These are phyloP conservation scores for Fusarium devonianum DNA, from an alignment of 2,329 filamentous ascomycete genomes.

Conservation along the genomic window DNA sequence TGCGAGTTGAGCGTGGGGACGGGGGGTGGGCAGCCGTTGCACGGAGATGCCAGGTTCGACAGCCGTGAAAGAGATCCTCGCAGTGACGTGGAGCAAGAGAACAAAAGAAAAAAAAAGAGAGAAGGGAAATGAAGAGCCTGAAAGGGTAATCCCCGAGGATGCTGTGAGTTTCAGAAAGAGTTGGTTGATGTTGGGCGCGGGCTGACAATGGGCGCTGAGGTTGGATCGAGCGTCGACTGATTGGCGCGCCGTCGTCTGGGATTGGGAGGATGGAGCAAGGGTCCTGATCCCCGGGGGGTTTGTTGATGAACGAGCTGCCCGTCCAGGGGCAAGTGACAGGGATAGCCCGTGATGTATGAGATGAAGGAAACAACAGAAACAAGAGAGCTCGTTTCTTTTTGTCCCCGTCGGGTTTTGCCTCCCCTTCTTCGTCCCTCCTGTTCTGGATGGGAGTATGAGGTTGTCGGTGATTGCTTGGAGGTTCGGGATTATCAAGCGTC, in stretches of 20 bases:
- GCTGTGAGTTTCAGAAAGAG: slow-evolving; percentile 28
- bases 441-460: too few species aligned
- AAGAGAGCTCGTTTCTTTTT: not conserved
- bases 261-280: slow-evolving; percentile 30
- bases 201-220: slow-evolving; percentile 29
- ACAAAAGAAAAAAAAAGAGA: not conserved
- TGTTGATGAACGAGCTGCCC: not conserved
- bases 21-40: slow-evolving; percentile 20
- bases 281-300: slow-evolving; percentile 30
- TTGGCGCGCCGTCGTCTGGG: slow-evolving; percentile 39
- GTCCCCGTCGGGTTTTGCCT: not conserved
- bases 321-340: not conserved
- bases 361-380: too few species aligned
- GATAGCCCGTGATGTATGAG: not conserved
- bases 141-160: slow-evolving; percentile 27
- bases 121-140: slow-evolving; percentile 23
- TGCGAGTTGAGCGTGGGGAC: slow-evolving; percentile 11
- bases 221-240: slow-evolving; percentile 31
- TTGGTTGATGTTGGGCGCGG: slow-evolving; percentile 25
- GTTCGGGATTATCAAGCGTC: too few species aligned
- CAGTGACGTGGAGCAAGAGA: not conserved
- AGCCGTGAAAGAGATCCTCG: not conserved
- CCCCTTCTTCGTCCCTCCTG: not conserved
- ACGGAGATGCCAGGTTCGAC: too few species aligned
- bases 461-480: too few species aligned